Percentiles rank a stretch among this genome's conserved stretches.
Conservation (phyloP, 2,329 filamentous ascomycete species). For the Penicillium sp. region DNA sequence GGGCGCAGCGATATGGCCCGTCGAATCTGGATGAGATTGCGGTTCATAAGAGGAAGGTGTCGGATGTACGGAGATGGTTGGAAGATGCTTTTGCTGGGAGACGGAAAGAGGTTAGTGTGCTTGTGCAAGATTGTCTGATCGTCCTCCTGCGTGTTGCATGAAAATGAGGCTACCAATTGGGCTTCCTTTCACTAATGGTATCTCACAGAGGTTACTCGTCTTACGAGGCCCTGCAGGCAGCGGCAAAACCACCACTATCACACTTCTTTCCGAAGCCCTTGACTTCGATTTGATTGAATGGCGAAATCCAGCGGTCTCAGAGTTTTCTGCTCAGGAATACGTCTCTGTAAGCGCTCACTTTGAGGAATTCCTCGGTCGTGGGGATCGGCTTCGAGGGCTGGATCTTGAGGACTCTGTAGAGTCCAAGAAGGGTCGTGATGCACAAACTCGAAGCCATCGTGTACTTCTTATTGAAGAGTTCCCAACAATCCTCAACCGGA, state of each 20-base stretch:
- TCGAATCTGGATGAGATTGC: conserved; percentile 77
- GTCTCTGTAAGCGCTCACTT: conserved; percentile 79
- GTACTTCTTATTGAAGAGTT: conserved; percentile 82
- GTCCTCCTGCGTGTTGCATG: background rate
- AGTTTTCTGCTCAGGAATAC: conserved; percentile 63
- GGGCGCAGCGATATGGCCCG: conserved; percentile 85
- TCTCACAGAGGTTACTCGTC: conserved; percentile 70
- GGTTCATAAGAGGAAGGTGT: conserved; percentile 92
- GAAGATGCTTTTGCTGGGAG: conserved; percentile 69
- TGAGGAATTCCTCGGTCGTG: conserved; percentile 84
- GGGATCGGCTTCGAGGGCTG: conserved; percentile 77
- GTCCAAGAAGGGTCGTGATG: conserved; percentile 7
- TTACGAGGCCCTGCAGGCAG: conserved; percentile 89
- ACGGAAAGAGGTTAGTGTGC: conserved; percentile 42
- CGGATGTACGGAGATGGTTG: conserved; percentile 83
- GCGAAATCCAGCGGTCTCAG: conserved; percentile 75
- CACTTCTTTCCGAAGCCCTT: conserved; percentile 76
- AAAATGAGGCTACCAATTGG: background rate
- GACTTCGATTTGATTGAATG: conserved; percentile 81
- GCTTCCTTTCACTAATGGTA: background rate
- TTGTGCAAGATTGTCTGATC: background rate
- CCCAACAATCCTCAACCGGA: conserved; percentile 71
- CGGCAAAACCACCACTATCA: conserved; percentile 88
- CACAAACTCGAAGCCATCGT: conserved; percentile 42
- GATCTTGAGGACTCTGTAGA: conserved; percentile 46